Evolutionary conservation across 257 asterid species (phyloP).

Genomic region (Primulina huaijiensis): DNA sequence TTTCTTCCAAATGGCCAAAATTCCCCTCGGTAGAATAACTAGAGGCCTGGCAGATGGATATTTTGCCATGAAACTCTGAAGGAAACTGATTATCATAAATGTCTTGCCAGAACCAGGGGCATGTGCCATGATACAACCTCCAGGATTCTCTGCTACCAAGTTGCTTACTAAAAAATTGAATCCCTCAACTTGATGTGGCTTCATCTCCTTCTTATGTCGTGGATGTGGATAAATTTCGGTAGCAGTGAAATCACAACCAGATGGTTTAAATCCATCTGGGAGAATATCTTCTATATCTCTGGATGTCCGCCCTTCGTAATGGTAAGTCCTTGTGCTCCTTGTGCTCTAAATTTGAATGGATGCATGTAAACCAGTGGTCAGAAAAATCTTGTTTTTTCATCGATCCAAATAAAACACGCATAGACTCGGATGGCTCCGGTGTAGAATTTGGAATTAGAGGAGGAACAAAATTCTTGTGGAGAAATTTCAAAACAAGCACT

Average conservation of each 20-base stretch:
- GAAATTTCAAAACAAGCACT: slow-evolving; percentile 10
- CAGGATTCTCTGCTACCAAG: slow-evolving; percentile 81
- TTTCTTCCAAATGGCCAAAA: slow-evolving; percentile 77
- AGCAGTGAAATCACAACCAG: slow-evolving; percentile 45
- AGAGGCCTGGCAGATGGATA: slow-evolving; percentile 86
- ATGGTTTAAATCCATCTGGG: slow-evolving; percentile 44
- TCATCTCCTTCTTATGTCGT: slow-evolving; percentile 88
- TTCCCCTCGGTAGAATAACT: slow-evolving; percentile 92
- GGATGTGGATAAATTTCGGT: slow-evolving; percentile 88
- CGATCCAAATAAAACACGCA: slow-evolving; percentile 17
- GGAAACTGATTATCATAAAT: slow-evolving; percentile 92
- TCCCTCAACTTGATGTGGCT: slow-evolving; percentile 95
- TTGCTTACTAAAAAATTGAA: slow-evolving; percentile 86
- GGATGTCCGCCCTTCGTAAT: slow-evolving; percentile 59
- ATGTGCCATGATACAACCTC: slow-evolving; percentile 97
- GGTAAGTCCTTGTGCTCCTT: slow-evolving; percentile 63
- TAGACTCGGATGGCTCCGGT: background rate
- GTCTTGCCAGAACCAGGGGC: slow-evolving; percentile 99
- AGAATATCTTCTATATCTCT: slow-evolving; percentile 47
- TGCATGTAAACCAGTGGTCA: slow-evolving; percentile 22
- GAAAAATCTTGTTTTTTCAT: slow-evolving; percentile 16
- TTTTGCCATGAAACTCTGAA: slow-evolving; percentile 95
- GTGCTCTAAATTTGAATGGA: slow-evolving; percentile 44
- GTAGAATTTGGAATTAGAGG: slow-evolving; percentile 3
- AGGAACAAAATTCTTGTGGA: background rate